Evolutionary conservation across 179 eudicot genomes (phyloP).

Genomic region (Beta lomatogona): DNA sequence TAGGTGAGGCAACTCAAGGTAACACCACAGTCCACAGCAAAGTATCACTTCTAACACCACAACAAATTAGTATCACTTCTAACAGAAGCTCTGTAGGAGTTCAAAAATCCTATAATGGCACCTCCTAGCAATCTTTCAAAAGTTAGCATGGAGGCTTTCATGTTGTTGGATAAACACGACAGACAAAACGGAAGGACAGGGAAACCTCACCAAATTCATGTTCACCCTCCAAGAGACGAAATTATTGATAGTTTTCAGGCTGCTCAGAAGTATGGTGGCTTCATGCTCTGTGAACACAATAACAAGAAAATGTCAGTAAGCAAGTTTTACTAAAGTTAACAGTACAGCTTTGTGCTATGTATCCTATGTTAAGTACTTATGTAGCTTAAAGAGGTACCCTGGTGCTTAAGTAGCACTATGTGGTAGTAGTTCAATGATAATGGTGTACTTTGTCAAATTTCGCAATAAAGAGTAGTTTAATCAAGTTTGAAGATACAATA

Average conservation of each 20-base stretch:
- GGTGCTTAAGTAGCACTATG: conserved; percentile 21
- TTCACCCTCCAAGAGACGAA: conserved; percentile 10
- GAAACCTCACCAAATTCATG: conserved; percentile 1
- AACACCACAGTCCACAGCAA: neutral
- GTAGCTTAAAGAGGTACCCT: conserved; percentile 7
- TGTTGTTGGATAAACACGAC: conserved; percentile 18
- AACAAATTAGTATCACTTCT: too few relatives aligned
- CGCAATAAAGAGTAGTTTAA: neutral
- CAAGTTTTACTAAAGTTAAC: conserved; percentile 9
- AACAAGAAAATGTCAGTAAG: neutral
- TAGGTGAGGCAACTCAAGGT: neutral
- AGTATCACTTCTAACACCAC: neutral
- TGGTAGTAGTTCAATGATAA: conserved; percentile 15
- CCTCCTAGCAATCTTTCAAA: conserved; percentile 17
- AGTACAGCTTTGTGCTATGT: neutral
- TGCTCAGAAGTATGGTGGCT: conserved; percentile 24
- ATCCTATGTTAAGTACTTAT: neutral
- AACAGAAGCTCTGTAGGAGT: neutral
- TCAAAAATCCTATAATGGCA: conserved; percentile 14
- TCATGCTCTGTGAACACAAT: conserved; percentile 21
- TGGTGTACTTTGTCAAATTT: neutral
- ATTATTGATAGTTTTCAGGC: conserved; percentile 24
- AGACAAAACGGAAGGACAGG: neutral
- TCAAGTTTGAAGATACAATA: neutral
- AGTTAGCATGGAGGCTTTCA: conserved; percentile 19